These are phyloP conservation scores for Debaryomyces subglobosus DNA, from an alignment of 1,139 yeast species.

Conservation along the genomic window DNA sequence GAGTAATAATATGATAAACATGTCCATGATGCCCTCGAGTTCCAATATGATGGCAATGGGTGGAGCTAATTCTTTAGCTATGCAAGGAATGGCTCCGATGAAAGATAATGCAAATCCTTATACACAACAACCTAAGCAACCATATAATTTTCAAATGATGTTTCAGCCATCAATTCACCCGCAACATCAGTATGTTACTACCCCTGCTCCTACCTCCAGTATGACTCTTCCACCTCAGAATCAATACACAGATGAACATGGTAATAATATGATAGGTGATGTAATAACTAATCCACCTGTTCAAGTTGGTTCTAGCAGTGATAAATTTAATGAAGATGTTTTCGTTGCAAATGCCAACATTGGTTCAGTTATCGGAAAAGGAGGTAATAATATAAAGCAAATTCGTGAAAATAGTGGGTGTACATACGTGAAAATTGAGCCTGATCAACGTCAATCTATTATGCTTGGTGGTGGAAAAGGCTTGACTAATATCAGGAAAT, in stretches of 20 bases:
- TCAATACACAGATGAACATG: constrained; percentile 49
- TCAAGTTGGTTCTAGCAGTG: constrained; percentile 38
- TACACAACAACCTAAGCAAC: constrained; percentile 23
- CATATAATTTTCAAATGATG: constrained; percentile 47
- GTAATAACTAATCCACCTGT: constrained; percentile 47
- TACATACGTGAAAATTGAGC: constrained; percentile 70
- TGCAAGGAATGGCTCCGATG: constrained; percentile 17
- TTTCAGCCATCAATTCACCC: constrained; percentile 47
- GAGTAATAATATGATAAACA: constrained; percentile 20
- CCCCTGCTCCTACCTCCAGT: constrained; percentile 18
- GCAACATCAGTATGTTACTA: constrained; percentile 31
- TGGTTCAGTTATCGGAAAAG: constrained; percentile 86
- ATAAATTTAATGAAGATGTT: constrained; percentile 66
- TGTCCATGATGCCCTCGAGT: constrained; percentile 22
- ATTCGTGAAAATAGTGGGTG: constrained; percentile 76
- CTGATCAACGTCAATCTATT: constrained; percentile 49
- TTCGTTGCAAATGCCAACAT: constrained; percentile 77
- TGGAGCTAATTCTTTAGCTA: constrained; percentile 18
- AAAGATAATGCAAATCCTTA: constrained; percentile 21
- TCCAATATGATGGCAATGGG: constrained; percentile 23
- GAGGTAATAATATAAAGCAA: constrained; percentile 81
- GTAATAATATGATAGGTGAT: constrained; percentile 49
- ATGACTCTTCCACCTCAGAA: constrained; percentile 35
- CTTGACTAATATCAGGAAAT: constrained; percentile 58
- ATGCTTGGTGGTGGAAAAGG: constrained; percentile 62